These are phyloP conservation scores for Solanum ahanhuiri DNA, from an alignment of 257 asterid genomes.

Conservation along the genomic window DNA sequence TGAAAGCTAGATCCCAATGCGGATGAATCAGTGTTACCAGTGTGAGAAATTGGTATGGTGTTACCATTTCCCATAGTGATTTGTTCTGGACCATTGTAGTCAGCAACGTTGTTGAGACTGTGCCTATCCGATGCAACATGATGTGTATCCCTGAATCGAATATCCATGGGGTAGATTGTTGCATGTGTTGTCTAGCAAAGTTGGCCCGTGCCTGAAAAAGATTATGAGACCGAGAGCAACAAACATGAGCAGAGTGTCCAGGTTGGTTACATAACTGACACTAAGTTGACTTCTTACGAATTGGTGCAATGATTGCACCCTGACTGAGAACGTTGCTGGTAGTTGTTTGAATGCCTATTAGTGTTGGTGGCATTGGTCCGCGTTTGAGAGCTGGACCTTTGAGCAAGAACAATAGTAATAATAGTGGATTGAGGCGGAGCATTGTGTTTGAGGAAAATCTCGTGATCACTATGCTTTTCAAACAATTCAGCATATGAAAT, in stretches of 20 bases:
- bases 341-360: neutral
- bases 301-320: neutral
- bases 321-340: neutral
- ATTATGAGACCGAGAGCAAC: neutral
- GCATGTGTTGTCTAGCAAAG: neutral
- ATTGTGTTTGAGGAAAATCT: no score
- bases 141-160: neutral
- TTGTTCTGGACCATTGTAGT: neutral
- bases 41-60: neutral
- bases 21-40: neutral
- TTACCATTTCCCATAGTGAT: neutral
- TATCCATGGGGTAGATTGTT: neutral
- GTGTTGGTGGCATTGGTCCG: neutral
- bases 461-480: neutral
- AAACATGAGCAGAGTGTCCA: no score
- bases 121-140: neutral
- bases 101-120: neutral
- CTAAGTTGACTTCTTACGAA: neutral
- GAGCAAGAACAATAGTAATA: neutral
- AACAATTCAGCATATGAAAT: neutral
- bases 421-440: neutral
- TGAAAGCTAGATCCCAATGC: neutral
- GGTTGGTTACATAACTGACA: no score
- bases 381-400: neutral
- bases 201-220: no score